phyloP scores from a whole-genome alignment of 305 asterid species.

The Solanum chacoense region DNA sequence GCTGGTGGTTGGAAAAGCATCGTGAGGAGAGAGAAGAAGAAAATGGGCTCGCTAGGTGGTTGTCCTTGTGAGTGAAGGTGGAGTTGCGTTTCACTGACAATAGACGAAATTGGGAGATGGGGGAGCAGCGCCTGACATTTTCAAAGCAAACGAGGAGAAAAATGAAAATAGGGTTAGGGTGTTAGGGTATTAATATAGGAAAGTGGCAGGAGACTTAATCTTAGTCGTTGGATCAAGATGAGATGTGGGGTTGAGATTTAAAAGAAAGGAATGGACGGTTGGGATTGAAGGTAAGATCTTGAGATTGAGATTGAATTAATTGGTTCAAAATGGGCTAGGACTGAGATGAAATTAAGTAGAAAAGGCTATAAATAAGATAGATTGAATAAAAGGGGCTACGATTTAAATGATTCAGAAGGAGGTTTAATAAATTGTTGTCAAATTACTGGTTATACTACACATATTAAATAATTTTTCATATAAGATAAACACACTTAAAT shows the following conservation, averaged over 20 bases:
- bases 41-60: not conserved
- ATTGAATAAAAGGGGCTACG: not conserved
- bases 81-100: not conserved
- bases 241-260: not conserved
- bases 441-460: not conserved
- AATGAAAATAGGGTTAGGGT: not conserved
- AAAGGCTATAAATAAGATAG: too few species aligned
- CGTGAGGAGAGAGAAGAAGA: not conserved
- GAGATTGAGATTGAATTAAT: not conserved
- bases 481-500: too few species aligned
- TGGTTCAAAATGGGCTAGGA: not conserved
- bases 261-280: not conserved
- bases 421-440: not conserved
- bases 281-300: not conserved
- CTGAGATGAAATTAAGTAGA: not conserved
- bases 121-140: not conserved
- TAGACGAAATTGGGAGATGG: not conserved
- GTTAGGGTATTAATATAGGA: not conserved
- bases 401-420: not conserved
- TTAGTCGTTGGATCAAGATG: not conserved
- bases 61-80: not conserved
- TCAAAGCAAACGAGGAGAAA: not conserved
- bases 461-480: too few species aligned
- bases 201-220: not conserved
- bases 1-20: not conserved